Conservation (phyloP, 805 yeast species). For the Scheffersomyces amazonensis region DNA sequence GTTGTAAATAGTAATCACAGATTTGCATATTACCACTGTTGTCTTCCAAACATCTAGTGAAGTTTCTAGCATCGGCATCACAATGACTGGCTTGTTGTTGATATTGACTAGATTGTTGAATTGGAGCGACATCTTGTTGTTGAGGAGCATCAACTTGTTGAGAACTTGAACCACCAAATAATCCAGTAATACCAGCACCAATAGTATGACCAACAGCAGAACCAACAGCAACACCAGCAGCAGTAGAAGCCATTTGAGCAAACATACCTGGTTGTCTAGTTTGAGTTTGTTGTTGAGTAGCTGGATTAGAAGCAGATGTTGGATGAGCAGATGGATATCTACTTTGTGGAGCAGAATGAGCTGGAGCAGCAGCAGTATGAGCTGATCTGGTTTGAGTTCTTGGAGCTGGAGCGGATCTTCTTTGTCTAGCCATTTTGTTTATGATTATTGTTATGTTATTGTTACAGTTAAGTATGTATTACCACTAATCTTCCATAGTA, state of each 20-base stretch:
- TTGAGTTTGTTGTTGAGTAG: constrained; percentile 49
- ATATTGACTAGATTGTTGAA: constrained; percentile 30
- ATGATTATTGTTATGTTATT: neutral
- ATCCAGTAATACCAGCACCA: constrained; percentile 88
- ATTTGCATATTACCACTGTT: constrained; percentile 94
- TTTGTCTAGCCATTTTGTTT: constrained; percentile 47
- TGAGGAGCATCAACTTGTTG: constrained; percentile 35
- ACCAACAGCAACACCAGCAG: constrained; percentile 99
- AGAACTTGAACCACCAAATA: constrained; percentile 80
- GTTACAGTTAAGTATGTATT: constrained; percentile 1
- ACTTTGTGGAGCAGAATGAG: constrained; percentile 13
- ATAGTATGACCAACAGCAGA: constrained; percentile 95
- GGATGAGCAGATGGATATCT: constrained; percentile 46
- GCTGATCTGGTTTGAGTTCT: constrained; percentile 64
- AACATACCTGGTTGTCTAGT: constrained; percentile 75
- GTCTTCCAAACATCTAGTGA: constrained; percentile 93
- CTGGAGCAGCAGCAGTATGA: constrained; percentile 69
- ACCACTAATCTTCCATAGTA: too few species aligned
- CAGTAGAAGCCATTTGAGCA: constrained; percentile 97
- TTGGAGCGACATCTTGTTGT: constrained; percentile 32
- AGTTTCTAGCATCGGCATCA: constrained; percentile 90
- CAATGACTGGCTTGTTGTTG: constrained; percentile 57
- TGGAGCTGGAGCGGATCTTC: constrained; percentile 49
- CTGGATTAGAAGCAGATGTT: constrained; percentile 46
- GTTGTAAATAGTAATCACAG: constrained; percentile 96